Percentiles rank a stretch among this genome's conserved stretches.
Evolutionary conservation across 2,329 filamentous ascomycete species (phyloP).

Genomic region (Xylariales sp.): DNA sequence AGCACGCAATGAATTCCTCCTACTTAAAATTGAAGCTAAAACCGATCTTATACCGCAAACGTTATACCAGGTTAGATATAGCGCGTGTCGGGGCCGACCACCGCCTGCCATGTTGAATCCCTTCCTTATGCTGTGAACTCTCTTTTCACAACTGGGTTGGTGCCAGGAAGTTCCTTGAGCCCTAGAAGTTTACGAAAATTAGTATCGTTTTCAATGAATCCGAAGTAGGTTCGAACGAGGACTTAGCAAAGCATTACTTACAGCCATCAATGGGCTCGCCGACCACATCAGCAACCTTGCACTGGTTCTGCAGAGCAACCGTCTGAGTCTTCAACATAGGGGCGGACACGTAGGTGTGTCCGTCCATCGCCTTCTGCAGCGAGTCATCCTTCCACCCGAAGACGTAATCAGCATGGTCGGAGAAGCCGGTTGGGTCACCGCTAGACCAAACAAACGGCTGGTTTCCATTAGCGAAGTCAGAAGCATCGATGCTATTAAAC

Average conservation of each 20-base stretch:
- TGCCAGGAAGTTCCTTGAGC: conserved; percentile 42
- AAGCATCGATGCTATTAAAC: conserved; percentile 43
- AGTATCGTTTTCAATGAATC: conserved; percentile 14
- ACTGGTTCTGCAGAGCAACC: conserved; percentile 45
- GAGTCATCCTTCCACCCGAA: conserved; percentile 58
- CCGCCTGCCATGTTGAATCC: neutral
- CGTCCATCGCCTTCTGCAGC: conserved; percentile 56
- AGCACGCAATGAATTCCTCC: too few species aligned
- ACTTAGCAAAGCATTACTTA: conserved; percentile 33
- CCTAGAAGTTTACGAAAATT: conserved; percentile 32
- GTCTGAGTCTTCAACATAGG: conserved; percentile 46
- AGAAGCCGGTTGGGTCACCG: conserved; percentile 53
- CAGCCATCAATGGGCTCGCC: conserved; percentile 46
- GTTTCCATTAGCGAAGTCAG: conserved; percentile 42
- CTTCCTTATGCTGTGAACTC: conserved; percentile 29
- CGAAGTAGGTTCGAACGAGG: neutral
- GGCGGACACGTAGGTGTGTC: conserved; percentile 49
- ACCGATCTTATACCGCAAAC: too few species aligned
- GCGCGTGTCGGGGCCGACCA: too few species aligned
- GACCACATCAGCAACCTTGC: conserved; percentile 47
- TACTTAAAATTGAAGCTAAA: too few species aligned
- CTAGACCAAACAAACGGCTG: conserved; percentile 56
- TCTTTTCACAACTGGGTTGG: conserved; percentile 31
- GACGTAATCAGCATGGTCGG: conserved; percentile 56
- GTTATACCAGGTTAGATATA: too few species aligned